These are phyloP conservation scores for Leishmania lainsoni DNA, from an alignment of 208 protist species.

Conservation along the genomic window DNA sequence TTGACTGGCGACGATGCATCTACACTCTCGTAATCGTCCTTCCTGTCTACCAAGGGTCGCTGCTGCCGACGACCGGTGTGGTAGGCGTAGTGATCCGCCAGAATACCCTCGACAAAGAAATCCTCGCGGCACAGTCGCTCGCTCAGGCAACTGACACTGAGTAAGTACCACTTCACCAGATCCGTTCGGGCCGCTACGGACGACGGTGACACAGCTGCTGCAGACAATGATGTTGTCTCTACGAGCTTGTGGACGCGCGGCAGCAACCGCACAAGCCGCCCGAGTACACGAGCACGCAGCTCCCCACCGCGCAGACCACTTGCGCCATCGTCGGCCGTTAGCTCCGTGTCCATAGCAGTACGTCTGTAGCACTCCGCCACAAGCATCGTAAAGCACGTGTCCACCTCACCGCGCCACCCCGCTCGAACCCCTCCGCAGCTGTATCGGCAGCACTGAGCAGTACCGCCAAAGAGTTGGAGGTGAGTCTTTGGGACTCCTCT, in stretches of 20 bases:
- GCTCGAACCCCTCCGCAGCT: background rate
- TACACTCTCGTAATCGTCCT: background rate
- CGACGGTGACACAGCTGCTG: background rate
- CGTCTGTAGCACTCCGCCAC: conserved; percentile 25
- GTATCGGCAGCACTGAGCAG: conserved; percentile 19
- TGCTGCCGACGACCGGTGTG: conserved; percentile 21
- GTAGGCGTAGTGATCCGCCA: conserved; percentile 42
- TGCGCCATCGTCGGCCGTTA: conserved; percentile 16
- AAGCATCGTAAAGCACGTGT: conserved; percentile 11
- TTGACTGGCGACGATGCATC: conserved; percentile 1
- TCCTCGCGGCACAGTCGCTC: conserved; percentile 41
- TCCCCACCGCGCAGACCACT: conserved; percentile 19
- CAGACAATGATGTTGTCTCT: background rate
- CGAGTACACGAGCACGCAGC: conserved; percentile 30
- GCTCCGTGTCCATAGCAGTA: conserved; percentile 9
- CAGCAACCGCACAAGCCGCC: conserved; percentile 41
- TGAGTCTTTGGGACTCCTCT: conserved; percentile 31
- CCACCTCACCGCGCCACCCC: background rate
- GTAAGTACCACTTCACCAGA: conserved; percentile 42
- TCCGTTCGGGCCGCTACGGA: conserved; percentile 3
- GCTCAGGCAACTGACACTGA: conserved; percentile 37
- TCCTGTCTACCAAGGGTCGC: background rate
- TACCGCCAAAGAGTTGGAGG: conserved; percentile 21
- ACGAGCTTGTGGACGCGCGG: conserved; percentile 19
- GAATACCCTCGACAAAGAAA: conserved; percentile 43